Evolutionary conservation across 176 grass and related monocot species (phyloP).

Genomic region (Poa pratensis): DNA sequence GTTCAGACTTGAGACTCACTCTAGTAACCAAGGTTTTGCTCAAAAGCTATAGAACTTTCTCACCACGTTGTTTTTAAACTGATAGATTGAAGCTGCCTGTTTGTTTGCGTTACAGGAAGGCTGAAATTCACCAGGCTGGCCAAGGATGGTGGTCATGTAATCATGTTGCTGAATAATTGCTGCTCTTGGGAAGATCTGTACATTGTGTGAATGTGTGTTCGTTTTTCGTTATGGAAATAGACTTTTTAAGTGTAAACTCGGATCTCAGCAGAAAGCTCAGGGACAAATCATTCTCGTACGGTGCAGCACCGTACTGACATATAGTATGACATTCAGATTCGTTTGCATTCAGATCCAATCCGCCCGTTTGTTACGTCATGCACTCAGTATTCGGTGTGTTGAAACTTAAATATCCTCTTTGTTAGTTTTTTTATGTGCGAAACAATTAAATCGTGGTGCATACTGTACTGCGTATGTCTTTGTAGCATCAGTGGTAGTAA

Average conservation of each 20-base stretch:
- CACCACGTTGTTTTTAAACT: background rate
- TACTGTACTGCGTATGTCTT: no score
- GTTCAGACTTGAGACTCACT: background rate
- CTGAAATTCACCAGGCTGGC: conserved; percentile 4
- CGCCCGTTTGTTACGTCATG: background rate
- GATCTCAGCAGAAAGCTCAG: conserved; percentile 22
- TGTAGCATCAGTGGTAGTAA: no score
- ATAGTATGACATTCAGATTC: conserved; percentile 1
- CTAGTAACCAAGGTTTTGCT: background rate
- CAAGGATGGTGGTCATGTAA: background rate
- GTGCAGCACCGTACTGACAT: conserved; percentile 14
- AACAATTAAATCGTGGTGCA: background rate
- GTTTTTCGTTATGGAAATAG: conserved; percentile 31
- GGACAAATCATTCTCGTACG: conserved; percentile 28
- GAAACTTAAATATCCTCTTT: background rate
- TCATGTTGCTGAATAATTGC: conserved; percentile 19
- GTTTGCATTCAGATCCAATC: conserved; percentile 18
- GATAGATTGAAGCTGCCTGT: conserved; percentile 15
- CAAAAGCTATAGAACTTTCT: background rate
- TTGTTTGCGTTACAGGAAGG: conserved; percentile 26
- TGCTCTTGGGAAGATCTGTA: conserved; percentile 33
- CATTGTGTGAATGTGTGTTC: conserved; percentile 36
- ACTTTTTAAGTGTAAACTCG: conserved; percentile 23
- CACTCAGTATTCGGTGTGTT: background rate
- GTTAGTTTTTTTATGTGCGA: background rate